Percentiles rank a stretch among this genome's conserved stretches.
Evolutionary conservation across 345 rosid genomes (phyloP).

Genomic region (Eucalyptus cladocalyx): DNA sequence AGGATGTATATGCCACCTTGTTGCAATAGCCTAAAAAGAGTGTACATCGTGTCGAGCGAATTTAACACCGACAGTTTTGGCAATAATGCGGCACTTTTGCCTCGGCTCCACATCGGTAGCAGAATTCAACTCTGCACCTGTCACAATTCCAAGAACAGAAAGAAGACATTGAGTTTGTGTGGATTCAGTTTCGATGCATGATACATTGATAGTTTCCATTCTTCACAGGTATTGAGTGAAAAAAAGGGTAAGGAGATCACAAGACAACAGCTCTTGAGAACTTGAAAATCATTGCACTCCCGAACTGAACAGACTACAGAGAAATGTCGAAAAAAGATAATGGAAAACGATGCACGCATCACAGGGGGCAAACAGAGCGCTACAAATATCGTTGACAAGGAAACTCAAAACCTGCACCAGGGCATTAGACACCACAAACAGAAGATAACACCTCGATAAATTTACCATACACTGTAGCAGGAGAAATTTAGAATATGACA

Average conservation of each 20-base stretch:
- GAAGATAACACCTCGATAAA: neutral
- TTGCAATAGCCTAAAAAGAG: neutral
- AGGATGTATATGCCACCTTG: neutral
- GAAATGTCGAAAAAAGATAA: neutral
- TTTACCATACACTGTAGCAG: neutral
- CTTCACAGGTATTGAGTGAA: neutral
- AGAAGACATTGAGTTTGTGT: neutral
- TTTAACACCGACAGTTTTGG: neutral
- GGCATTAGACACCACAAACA: neutral
- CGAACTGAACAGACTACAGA: neutral
- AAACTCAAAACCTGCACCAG: neutral
- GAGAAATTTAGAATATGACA: neutral
- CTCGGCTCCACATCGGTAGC: constrained; percentile 25
- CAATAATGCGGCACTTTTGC: constrained; percentile 1
- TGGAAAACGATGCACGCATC: neutral
- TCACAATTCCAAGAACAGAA: neutral
- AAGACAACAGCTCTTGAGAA: neutral
- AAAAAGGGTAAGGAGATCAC: neutral
- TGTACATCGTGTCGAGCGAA: neutral
- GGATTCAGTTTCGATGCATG: neutral
- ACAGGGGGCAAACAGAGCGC: neutral
- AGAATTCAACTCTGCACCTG: constrained; percentile 38
- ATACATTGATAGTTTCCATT: neutral
- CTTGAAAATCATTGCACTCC: neutral
- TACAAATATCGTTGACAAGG: neutral